A percentile compares a stretch with the other conserved stretches of the same genome.
Conservation (phyloP, 2,329 filamentous ascomycete genomes). For the Colletotrichum tanaceti region DNA sequence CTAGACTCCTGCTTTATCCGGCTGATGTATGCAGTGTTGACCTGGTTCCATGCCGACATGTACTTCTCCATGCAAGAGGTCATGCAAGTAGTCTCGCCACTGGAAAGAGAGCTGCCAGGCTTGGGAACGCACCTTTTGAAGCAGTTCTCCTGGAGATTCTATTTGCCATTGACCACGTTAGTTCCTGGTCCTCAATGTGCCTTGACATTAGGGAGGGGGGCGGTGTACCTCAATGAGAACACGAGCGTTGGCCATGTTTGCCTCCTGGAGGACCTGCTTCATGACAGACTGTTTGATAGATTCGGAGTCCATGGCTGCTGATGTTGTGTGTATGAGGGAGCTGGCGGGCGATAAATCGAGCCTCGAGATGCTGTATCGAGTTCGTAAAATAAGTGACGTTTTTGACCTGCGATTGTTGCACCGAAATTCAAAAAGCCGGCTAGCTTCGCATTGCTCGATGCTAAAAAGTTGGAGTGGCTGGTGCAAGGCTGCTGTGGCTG, state of each 20-base stretch:
- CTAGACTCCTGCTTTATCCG: slow-evolving; percentile 70
- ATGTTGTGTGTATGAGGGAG: slow-evolving; percentile 38
- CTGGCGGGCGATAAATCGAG: slow-evolving; percentile 25
- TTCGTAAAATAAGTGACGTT: slow-evolving; percentile 10
- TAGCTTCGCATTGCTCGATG: slow-evolving; percentile 21
- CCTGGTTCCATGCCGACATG: slow-evolving; percentile 81
- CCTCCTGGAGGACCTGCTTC: slow-evolving; percentile 72
- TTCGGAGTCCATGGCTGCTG: slow-evolving; percentile 66
- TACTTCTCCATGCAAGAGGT: slow-evolving; percentile 87
- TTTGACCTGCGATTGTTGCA: slow-evolving; percentile 6
- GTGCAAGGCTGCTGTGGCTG: slow-evolving; percentile 36
- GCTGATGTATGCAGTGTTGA: slow-evolving; percentile 75
- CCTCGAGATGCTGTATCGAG: not conserved
- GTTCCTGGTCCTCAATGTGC: slow-evolving; percentile 4
- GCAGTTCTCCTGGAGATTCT: slow-evolving; percentile 87
- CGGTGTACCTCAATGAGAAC: slow-evolving; percentile 74
- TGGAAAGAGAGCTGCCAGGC: slow-evolving; percentile 74
- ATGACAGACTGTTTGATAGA: slow-evolving; percentile 71
- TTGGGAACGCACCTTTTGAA: slow-evolving; percentile 82
- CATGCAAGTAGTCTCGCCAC: slow-evolving; percentile 76
- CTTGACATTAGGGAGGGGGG: not conserved
- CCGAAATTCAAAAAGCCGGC: slow-evolving; percentile 13
- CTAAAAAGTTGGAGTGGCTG: slow-evolving; percentile 35
- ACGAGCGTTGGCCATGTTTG: slow-evolving; percentile 75
- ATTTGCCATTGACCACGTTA: slow-evolving; percentile 3